A percentile compares a stretch with the other conserved stretches of the same genome.
Conservation (phyloP, 2,329 filamentous ascomycete species). For the Ambrosiella beaveri region DNA sequence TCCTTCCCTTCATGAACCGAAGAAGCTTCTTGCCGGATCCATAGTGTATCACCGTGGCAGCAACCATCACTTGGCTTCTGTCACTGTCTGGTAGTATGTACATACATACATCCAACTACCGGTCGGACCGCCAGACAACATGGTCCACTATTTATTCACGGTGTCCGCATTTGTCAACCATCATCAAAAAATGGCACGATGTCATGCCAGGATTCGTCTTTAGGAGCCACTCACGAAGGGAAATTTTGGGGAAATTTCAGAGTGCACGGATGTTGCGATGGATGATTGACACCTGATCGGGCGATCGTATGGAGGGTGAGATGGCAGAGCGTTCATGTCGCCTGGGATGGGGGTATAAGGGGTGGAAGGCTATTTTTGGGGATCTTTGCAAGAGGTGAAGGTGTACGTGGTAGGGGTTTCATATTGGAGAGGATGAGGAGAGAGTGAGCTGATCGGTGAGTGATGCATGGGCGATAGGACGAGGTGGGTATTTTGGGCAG, state of each 20-base stretch:
- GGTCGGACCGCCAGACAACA: background rate
- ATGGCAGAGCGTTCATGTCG: background rate
- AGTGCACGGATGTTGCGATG: background rate
- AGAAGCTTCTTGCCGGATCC: background rate
- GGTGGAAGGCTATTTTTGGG: background rate
- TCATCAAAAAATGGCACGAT: background rate
- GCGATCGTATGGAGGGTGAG: background rate
- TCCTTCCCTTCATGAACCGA: background rate
- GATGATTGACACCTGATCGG: slow-evolving; percentile 1
- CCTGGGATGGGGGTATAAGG: background rate
- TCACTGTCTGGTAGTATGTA: no score
- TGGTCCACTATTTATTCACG: background rate
- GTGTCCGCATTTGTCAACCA: background rate
- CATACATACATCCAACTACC: background rate
- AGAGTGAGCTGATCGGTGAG: background rate
- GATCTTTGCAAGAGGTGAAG: background rate
- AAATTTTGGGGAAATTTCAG: background rate
- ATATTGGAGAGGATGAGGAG: background rate
- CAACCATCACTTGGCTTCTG: no score
- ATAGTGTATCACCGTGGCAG: no score
- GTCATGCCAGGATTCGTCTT: background rate
- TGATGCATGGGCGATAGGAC: background rate
- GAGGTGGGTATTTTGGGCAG: background rate
- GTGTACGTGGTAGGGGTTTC: background rate
- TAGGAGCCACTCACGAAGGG: background rate